Evolutionary conservation across 441 rosid genomes (phyloP), one percentile per base, ranked within the genome.

Genomic region (Geranium incanum): DNA sequence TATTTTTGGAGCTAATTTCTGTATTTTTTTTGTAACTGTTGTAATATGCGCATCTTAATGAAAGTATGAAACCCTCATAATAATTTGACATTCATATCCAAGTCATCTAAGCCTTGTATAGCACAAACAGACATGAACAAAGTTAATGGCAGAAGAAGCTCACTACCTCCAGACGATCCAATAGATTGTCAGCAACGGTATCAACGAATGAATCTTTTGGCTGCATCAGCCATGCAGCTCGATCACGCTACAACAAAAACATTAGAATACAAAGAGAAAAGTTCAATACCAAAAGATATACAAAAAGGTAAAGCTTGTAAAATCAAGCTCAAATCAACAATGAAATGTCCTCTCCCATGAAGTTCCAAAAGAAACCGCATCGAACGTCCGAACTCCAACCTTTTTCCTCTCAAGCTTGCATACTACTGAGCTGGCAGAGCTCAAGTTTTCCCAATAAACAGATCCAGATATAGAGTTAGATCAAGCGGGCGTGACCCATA

Each of bases 151-250:
- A 11, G 60, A 1, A 23, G 4, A 65, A 18, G 67, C 16, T 41
- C 11, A n/a, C 0, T 75, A 90, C 99, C 97, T 92, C 91, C 82
- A 95, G 78, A 68, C 98, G 97, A 78, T 95, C 99, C 75, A 90
- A 71, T 0, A 95, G 77, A 82, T 92, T 92, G 72, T 92, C 97
- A 5, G 99, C 98, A 76, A 92, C 99, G 68, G 96, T 88, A 68
- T 90, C 88, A n/a, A 88, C 77, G 73, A 92, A 86, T 13, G 87
- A 77, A 78, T 95, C 95, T 62, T 81, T 76, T 18, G 88, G 78
- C 36, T 83, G 81, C 88, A 80, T 84, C 74, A 89, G 80, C 98
- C 99, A 95, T 12, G 99, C 96, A 48, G 99, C 95, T 80, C 99
- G 86, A 67, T 92, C 99, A 67, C 99, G 96, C 98, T 91, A 83